Percentiles rank a stretch among this genome's conserved stretches.
Conservation (phyloP, 257 asterid genomes). For the Eustoma russellianum region DNA sequence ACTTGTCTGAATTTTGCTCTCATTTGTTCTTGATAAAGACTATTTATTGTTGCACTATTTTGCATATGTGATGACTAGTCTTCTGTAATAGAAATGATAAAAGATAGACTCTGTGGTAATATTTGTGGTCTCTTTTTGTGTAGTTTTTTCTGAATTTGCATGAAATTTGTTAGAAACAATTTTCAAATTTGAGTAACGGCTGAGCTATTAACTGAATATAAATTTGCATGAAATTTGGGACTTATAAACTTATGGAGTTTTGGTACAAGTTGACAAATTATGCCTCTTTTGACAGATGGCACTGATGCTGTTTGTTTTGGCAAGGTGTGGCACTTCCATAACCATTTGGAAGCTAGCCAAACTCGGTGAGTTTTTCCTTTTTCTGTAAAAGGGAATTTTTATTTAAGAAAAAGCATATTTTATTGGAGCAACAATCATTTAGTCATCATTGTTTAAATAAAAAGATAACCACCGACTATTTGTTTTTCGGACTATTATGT, state of each 20-base stretch:
- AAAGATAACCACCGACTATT: too few species aligned
- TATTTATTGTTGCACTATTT: too few species aligned
- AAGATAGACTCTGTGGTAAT: too few species aligned
- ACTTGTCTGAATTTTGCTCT: too few species aligned
- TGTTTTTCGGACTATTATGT: too few species aligned
- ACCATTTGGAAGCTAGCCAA: conserved; percentile 84
- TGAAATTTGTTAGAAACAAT: too few species aligned
- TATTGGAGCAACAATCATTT: background rate
- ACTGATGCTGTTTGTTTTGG: conserved; percentile 68
- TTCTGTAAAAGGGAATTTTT: too few species aligned
- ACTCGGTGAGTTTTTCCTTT: conserved; percentile 38
- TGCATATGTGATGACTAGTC: background rate
- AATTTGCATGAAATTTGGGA: background rate
- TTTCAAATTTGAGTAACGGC: too few species aligned
- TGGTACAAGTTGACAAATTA: conserved; percentile 20
- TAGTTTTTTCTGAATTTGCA: background rate
- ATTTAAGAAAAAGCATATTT: too few species aligned
- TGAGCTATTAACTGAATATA: too few species aligned
- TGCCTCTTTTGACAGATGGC: conserved; percentile 55
- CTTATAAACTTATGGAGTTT: background rate
- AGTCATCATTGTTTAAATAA: background rate
- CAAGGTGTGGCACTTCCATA: conserved; percentile 79
- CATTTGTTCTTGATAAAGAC: too few species aligned
- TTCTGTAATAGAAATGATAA: too few species aligned
- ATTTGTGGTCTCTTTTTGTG: background rate